Base-by-base conservation (phyloP, 129 eudicot genomes). In the Heracleum sosnowskyi region DNA sequence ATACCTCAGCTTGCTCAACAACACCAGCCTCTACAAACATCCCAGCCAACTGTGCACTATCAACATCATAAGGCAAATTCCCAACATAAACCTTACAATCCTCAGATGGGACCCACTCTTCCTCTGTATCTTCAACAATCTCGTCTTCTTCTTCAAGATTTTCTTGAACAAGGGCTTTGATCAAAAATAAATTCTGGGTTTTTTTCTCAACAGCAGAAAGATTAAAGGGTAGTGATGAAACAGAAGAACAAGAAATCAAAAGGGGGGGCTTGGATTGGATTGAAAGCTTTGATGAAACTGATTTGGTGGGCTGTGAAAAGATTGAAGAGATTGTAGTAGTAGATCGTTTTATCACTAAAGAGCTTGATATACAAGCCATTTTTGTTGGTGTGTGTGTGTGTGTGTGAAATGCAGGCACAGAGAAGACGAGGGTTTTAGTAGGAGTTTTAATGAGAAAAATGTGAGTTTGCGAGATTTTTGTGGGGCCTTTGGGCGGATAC, bases 1-100 rank as follows among this genome's bases (percentile, higher is more conserved):
- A 70, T 80, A 94, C 97, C 96, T 95, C 94, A 69, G 94, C 84
- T 77, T 87, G 75, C 85, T 91, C 94, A 81, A 95, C 98, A 77
- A 86, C 89, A 44, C 98, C 98, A 81, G 98, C 96, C 44, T 81
- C 87, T 42, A 84, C 88, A 82, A 95, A 95, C 74, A 94, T 84
- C 79, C 86, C 85, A 85, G 92, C 97, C 85, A 94, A 83, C 31
- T 81, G 87, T 83, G 88, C 91, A 85, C 97, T 90, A 53, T 90
- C 93, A 11, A 94, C 83, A 78, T 91, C 96, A 83, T 73, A 91
- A 11, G 93, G 96, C 87, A 94, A 85, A 82, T 91, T 94, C 15
- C 98, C 97, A 2, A 91, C 92, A 85, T 82, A 94, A 31, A 94
- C 33, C 84, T 91, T 94, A 0, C 97, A 93, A 57, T 86, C 97